phyloP scores from a whole-genome alignment of 164 flowering plant species.

The Malania oleifera region DNA sequence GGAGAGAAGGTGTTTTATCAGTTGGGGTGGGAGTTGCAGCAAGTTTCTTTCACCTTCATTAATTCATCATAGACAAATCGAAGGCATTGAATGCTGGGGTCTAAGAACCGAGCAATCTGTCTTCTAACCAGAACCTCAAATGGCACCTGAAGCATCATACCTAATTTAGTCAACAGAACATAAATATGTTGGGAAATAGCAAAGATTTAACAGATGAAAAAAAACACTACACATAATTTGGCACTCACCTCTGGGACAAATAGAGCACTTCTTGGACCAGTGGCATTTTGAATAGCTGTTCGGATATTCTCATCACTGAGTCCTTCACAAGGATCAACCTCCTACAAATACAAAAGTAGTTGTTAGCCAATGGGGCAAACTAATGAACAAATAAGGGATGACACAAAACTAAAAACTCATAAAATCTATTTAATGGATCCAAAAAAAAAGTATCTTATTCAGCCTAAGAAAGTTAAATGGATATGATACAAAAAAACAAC shows the following conservation, averaged over 20 bases:
- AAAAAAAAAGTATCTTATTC: background rate
- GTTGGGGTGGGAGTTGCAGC: background rate
- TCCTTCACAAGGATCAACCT: conserved; percentile 62
- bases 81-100: conserved; percentile 62
- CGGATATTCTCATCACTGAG: conserved; percentile 52
- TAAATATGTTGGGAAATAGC: background rate
- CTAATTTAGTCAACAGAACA: background rate
- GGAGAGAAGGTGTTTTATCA: no score
- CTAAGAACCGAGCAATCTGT: conserved; percentile 52
- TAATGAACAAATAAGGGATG: background rate
- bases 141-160: conserved; percentile 35
- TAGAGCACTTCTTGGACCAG: conserved; percentile 44
- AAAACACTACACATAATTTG: background rate
- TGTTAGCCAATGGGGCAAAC: background rate
- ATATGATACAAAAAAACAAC: background rate
- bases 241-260: conserved; percentile 55
- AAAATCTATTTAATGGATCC: conserved; percentile 2
- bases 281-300: conserved; percentile 54
- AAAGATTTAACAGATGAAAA: background rate
- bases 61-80: conserved; percentile 52
- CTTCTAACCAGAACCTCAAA: conserved; percentile 53
- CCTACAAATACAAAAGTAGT: conserved; percentile 27
- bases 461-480: background rate
- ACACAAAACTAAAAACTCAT: no score
- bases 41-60: conserved; percentile 34